A percentile compares a stretch with the other conserved stretches of the same genome.
These are phyloP conservation scores for Kondoa subrosea DNA, from an alignment of 768 basidiomycete genomes.

Conservation along the genomic window DNA sequence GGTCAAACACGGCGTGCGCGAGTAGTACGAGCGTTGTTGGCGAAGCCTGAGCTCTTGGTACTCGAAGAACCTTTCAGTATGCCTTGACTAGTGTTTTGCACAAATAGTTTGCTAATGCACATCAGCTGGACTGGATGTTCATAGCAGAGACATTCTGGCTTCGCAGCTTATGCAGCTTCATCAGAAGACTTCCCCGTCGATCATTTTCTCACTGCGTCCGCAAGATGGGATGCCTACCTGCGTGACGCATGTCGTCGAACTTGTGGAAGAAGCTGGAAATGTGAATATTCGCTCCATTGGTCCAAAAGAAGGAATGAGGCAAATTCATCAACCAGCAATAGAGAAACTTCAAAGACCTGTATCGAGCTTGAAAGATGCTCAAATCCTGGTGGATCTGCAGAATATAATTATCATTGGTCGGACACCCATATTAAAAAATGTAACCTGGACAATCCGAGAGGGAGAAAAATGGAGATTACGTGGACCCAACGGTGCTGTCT, in stretches of 20 bases:
- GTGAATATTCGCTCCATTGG: constrained; percentile 41
- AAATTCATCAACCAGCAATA: background rate
- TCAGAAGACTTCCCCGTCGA: constrained; percentile 38
- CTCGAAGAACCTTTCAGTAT: constrained; percentile 83
- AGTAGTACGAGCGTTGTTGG: constrained; percentile 58
- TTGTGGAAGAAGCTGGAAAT: background rate
- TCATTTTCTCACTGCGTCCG: constrained; percentile 49
- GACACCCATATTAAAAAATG: constrained; percentile 40
- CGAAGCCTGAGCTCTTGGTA: constrained; percentile 53
- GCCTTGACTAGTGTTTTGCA: constrained; percentile 27
- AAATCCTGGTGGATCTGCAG: constrained; percentile 45
- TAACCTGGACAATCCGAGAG: constrained; percentile 64
- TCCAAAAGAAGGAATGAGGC: constrained; percentile 31
- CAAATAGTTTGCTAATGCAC: background rate
- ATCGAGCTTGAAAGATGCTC: constrained; percentile 6
- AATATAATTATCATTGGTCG: constrained; percentile 58
- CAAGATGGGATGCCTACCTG: constrained; percentile 59
- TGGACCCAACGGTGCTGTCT: constrained; percentile 57
- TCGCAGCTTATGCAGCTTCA: constrained; percentile 45
- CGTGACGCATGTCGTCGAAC: constrained; percentile 48
- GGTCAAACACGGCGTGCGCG: constrained; percentile 79
- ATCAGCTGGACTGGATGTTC: constrained; percentile 60
- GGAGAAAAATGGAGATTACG: constrained; percentile 82
- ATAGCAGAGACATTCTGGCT: constrained; percentile 44
- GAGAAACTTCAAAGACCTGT: constrained; percentile 5